Percentiles rank a stretch among this genome's conserved stretches.
Evolutionary conservation across 192 early-diverging fungal species (phyloP).

Genomic region (Coemansia sp.): DNA sequence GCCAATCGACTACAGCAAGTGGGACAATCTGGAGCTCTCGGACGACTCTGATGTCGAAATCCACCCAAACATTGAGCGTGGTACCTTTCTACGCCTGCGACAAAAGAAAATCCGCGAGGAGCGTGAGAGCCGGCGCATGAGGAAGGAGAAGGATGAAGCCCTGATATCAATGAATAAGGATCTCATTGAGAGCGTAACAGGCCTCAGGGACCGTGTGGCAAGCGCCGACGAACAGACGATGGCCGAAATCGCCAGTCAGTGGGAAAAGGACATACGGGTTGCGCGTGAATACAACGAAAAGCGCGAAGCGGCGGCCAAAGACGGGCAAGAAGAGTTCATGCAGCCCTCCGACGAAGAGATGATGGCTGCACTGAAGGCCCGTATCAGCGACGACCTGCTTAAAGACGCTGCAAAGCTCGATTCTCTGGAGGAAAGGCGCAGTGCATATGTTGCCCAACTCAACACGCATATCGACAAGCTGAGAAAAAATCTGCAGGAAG

Average conservation of each 20-base stretch:
- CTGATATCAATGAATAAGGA: slow-evolving; percentile 40
- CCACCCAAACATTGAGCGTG: slow-evolving; percentile 95
- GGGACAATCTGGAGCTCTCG: slow-evolving; percentile 94
- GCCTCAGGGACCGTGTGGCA: slow-evolving; percentile 24
- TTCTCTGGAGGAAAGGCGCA: slow-evolving; percentile 28
- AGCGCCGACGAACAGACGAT: slow-evolving; percentile 18
- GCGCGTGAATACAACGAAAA: slow-evolving; percentile 55
- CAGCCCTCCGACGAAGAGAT: slow-evolving; percentile 52
- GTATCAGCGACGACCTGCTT: slow-evolving; percentile 49
- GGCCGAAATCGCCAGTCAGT: slow-evolving; percentile 14
- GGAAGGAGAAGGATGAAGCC: slow-evolving; percentile 48
- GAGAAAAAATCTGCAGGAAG: slow-evolving; percentile 29
- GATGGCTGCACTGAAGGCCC: slow-evolving; percentile 53
- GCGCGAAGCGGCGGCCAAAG: slow-evolving; percentile 23
- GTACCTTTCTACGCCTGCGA: slow-evolving; percentile 86
- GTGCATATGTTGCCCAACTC: slow-evolving; percentile 48
- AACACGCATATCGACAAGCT: slow-evolving; percentile 50
- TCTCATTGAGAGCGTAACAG: slow-evolving; percentile 30
- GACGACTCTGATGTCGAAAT: slow-evolving; percentile 97
- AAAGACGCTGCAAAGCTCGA: slow-evolving; percentile 27
- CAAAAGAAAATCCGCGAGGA: slow-evolving; percentile 87
- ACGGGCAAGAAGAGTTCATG: slow-evolving; percentile 19
- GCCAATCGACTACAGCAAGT: slow-evolving; percentile 88
- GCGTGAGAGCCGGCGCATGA: slow-evolving; percentile 72
- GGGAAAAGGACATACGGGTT: slow-evolving; percentile 35